A percentile compares a stretch with the other conserved stretches of the same genome.
phyloP scores from a whole-genome alignment of 352 stramenopile genomes.

The Pythium dissotocum region DNA sequence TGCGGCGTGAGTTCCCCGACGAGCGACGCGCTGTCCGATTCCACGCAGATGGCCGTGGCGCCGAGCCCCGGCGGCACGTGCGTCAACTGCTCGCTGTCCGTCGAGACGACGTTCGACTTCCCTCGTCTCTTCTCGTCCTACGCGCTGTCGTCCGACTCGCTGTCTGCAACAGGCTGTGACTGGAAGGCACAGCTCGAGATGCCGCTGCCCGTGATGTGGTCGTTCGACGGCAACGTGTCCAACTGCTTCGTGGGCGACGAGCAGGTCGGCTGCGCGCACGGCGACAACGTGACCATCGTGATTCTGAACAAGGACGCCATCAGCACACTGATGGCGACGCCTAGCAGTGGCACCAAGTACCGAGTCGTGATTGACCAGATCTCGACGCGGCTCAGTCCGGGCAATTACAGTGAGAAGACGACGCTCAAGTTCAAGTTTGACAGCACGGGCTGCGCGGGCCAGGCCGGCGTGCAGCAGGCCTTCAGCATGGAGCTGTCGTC shows the following conservation, averaged over 20 bases:
- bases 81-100: slow-evolving; percentile 59
- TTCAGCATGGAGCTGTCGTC: slow-evolving; percentile 63
- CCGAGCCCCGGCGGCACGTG: slow-evolving; percentile 75
- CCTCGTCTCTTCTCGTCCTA: slow-evolving; percentile 68
- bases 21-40: slow-evolving; percentile 50
- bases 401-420: slow-evolving; percentile 58
- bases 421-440: slow-evolving; percentile 58
- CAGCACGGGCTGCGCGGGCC: slow-evolving; percentile 45
- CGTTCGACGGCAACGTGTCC: slow-evolving; percentile 39
- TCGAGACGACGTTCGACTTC: slow-evolving; percentile 68
- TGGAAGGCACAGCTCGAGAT: slow-evolving; percentile 54
- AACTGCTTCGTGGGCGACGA: slow-evolving; percentile 38
- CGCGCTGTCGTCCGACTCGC: slow-evolving; percentile 44
- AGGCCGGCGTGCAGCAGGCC: slow-evolving; percentile 38
- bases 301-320: slow-evolving; percentile 41
- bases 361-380: slow-evolving; percentile 56
- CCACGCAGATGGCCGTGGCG: slow-evolving; percentile 40
- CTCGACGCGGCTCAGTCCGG: slow-evolving; percentile 56
- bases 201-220: slow-evolving; percentile 59
- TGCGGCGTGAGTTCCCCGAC: slow-evolving; percentile 48
- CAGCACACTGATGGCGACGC: slow-evolving; percentile 36
- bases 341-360: slow-evolving; percentile 32
- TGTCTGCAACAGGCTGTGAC: slow-evolving; percentile 39
- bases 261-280: slow-evolving; percentile 42
- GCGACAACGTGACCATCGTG: slow-evolving; percentile 62